phyloP scores from a whole-genome alignment of 2,329 filamentous ascomycete genomes.

The Paraconiothyrium sp. region DNA sequence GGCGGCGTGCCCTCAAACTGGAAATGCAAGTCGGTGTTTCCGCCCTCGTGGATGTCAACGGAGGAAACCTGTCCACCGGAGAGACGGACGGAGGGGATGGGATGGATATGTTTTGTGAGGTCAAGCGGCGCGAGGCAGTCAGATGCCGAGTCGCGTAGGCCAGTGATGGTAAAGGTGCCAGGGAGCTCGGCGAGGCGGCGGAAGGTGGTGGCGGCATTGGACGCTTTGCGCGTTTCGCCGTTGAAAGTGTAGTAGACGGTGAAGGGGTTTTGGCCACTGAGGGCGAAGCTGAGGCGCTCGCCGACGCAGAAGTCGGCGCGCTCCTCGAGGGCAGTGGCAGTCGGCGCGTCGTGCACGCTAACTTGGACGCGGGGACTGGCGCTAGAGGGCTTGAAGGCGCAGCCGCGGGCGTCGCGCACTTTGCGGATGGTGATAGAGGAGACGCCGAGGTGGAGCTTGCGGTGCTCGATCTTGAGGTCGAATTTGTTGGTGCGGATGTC shows the following conservation, averaged over 20 bases:
- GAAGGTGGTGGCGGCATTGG: conserved; percentile 82
- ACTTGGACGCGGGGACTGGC: conserved; percentile 84
- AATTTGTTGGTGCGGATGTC: conserved; percentile 79
- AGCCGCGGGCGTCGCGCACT: conserved; percentile 86
- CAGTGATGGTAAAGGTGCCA: conserved; percentile 87
- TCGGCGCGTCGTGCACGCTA: conserved; percentile 90
- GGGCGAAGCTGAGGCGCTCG: conserved; percentile 89
- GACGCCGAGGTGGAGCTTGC: conserved; percentile 85
- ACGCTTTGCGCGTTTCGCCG: conserved; percentile 78
- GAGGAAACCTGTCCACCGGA: conserved; percentile 82
- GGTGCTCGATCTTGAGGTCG: conserved; percentile 83
- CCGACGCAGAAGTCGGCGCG: conserved; percentile 93
- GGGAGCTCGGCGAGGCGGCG: conserved; percentile 91
- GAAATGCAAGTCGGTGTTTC: conserved; percentile 90
- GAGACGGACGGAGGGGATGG: conserved; percentile 89
- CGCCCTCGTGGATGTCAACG: conserved; percentile 96
- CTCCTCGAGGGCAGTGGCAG: conserved; percentile 86
- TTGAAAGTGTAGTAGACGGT: conserved; percentile 93
- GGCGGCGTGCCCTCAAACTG: conserved; percentile 95
- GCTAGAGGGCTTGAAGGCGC: conserved; percentile 74
- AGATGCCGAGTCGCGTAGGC: conserved; percentile 85
- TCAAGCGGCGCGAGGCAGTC: conserved; percentile 84
- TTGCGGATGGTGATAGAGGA: conserved; percentile 90
- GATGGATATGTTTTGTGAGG: conserved; percentile 85
- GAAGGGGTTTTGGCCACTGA: conserved; percentile 91